These are phyloP conservation scores for Salvia miltiorrhiza DNA, from an alignment of 257 asterid genomes.

Conservation along the genomic window DNA sequence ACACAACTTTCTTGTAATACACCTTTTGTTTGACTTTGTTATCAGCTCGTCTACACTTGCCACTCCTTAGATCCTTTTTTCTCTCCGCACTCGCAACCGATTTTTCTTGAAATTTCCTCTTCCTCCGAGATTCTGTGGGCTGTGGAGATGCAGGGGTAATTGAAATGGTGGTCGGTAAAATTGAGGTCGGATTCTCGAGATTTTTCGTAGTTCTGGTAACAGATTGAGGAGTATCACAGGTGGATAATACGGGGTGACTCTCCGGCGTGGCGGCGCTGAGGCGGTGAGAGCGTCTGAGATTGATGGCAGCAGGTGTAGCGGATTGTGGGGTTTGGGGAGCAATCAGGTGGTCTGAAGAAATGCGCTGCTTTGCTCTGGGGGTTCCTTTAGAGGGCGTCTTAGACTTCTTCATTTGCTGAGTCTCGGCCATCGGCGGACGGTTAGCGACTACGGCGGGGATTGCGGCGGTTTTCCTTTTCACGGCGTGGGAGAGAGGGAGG, in stretches of 20 bases:
- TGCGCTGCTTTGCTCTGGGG: constrained; percentile 26
- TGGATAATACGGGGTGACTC: not conserved
- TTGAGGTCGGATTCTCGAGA: constrained; percentile 18
- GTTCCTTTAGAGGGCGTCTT: constrained; percentile 28
- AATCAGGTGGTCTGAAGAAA: constrained; percentile 27
- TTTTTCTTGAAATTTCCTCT: constrained; percentile 37
- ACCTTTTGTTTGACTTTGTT: constrained; percentile 39
- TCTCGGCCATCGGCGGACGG: constrained; percentile 45
- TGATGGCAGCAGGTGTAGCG: constrained; percentile 28
- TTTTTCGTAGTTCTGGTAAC: constrained; percentile 10
- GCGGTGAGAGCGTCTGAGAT: constrained; percentile 69
- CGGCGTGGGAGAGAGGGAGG: not conserved
- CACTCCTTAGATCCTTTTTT: constrained; percentile 26
- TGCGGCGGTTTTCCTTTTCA: not conserved
- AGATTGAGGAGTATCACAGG: constrained; percentile 30
- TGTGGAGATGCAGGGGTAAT: constrained; percentile 52
- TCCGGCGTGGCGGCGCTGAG: constrained; percentile 31
- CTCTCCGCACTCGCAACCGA: constrained; percentile 15
- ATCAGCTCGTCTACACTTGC: not conserved
- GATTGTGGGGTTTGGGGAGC: constrained; percentile 54
- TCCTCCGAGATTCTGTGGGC: constrained; percentile 45
- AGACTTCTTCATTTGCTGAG: constrained; percentile 42
- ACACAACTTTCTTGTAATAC: constrained; percentile 65
- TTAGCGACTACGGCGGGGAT: not conserved
- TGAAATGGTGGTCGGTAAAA: constrained; percentile 25